phyloP scores from a whole-genome alignment of 345 rosid genomes.

The Pelargonium nanum region DNA sequence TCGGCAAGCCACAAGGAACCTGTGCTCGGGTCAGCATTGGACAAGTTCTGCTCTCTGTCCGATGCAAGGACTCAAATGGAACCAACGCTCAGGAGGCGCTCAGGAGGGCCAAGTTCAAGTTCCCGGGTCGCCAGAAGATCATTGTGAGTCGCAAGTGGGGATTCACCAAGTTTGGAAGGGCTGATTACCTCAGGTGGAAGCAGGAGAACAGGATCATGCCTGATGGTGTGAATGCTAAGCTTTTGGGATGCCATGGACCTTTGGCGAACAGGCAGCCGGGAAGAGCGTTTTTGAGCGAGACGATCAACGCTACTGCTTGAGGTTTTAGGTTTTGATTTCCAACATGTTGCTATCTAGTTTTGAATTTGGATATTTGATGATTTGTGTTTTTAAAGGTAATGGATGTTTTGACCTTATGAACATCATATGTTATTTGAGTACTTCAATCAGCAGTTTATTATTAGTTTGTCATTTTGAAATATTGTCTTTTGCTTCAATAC shows the following conservation, averaged over 20 bases:
- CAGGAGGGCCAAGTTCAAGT: conserved; percentile 20
- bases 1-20: conserved; percentile 17
- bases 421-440: no score
- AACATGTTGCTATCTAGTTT: not conserved
- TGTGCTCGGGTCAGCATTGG: conserved; percentile 17
- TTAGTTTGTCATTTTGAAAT: no score
- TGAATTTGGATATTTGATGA: not conserved
- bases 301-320: not conserved
- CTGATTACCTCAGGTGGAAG: conserved; percentile 38
- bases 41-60: conserved; percentile 19
- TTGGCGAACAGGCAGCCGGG: conserved; percentile 16
- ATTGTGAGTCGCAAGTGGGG: conserved; percentile 31
- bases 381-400: no score
- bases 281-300: conserved; percentile 10
- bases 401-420: not conserved
- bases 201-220: conserved; percentile 35
- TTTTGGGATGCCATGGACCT: conserved; percentile 22
- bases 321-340: not conserved
- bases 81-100: conserved; percentile 15
- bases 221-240: conserved; percentile 50
- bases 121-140: conserved; percentile 22
- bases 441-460: not conserved
- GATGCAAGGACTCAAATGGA: conserved; percentile 20
- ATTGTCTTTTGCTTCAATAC: no score
- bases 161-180: conserved; percentile 41